Conservation (phyloP, 1,139 yeast species). For the Lodderomyces beijingensis region DNA sequence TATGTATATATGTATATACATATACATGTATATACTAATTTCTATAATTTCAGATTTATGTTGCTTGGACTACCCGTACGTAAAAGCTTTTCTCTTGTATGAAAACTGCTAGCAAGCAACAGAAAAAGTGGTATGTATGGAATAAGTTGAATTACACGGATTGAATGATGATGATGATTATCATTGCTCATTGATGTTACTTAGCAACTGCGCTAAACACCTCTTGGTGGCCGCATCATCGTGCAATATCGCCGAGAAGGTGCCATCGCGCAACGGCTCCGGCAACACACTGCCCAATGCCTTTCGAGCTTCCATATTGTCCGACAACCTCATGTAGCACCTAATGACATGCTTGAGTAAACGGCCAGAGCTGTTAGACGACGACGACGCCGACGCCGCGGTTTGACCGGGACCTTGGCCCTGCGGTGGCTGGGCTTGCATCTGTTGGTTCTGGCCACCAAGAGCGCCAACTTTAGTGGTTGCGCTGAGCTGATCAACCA, state of each 20-base stretch:
- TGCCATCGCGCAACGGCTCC: slow-evolving; percentile 84
- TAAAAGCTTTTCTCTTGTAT: no score
- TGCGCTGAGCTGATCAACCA: slow-evolving; percentile 73
- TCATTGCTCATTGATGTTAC: slow-evolving; percentile 53
- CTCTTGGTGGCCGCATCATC: slow-evolving; percentile 89
- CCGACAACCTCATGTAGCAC: slow-evolving; percentile 87
- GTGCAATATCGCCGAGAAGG: slow-evolving; percentile 71
- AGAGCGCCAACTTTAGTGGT: slow-evolving; percentile 10
- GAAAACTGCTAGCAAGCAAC: no score
- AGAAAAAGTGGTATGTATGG: no score
- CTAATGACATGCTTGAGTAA: slow-evolving; percentile 89
- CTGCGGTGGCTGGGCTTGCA: slow-evolving; percentile 26
- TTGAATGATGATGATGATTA: no score
- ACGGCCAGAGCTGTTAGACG: slow-evolving; percentile 60
- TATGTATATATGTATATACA: no score
- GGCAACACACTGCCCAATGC: slow-evolving; percentile 84
- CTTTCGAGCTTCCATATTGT: slow-evolving; percentile 85
- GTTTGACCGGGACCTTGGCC: slow-evolving; percentile 4
- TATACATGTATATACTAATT: no score
- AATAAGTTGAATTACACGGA: no score
- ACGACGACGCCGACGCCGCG: slow-evolving; percentile 27
- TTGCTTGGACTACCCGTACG: no score
- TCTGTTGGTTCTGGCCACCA: slow-evolving; percentile 7
- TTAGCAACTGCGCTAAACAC: slow-evolving; percentile 77
- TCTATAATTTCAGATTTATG: no score